These are phyloP conservation scores for Blastobotrys proliferans DNA, from an alignment of 1,139 yeast genomes.

Conservation along the genomic window DNA sequence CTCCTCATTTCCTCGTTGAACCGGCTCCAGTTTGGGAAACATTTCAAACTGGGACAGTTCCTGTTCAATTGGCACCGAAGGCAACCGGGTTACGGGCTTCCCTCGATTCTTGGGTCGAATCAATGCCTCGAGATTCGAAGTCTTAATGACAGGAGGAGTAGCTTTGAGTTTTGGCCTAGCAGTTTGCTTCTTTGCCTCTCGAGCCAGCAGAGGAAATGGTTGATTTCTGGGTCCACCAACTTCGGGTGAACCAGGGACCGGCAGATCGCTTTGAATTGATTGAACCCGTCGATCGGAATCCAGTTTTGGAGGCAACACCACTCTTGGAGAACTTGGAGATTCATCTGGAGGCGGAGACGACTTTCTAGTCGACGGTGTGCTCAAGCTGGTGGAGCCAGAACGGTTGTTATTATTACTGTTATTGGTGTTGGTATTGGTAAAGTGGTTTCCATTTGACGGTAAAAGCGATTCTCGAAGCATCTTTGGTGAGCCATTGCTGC, in stretches of 20 bases:
- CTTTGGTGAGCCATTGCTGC: constrained; percentile 5
- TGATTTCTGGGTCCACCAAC: constrained; percentile 9
- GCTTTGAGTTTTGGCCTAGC: too few relatives aligned
- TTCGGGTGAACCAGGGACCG: constrained; percentile 1
- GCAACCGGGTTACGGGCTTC: too few relatives aligned
- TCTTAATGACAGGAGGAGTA: background rate
- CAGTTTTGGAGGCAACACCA: constrained; percentile 4
- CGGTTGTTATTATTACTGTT: too few relatives aligned
- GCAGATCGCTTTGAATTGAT: background rate
- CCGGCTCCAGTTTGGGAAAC: constrained; percentile 3
- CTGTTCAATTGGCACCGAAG: background rate
- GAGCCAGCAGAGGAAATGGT: constrained; percentile 1
- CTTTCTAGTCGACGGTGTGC: too few relatives aligned
- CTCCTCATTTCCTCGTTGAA: constrained; percentile 7
- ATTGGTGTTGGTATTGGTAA: background rate
- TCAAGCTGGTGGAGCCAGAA: too few relatives aligned
- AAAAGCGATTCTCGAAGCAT: constrained; percentile 4
- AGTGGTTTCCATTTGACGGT: background rate
- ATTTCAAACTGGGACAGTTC: background rate
- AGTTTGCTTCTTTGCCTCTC: constrained; percentile 2
- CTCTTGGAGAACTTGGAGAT: constrained; percentile 1
- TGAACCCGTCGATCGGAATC: background rate
- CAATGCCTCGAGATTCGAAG: background rate
- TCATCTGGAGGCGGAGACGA: too few relatives aligned
- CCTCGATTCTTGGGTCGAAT: too few relatives aligned